Percentiles rank a stretch among this genome's conserved stretches.
These are phyloP conservation scores for Abrus precatorius DNA, from an alignment of 306 rosid species.

Conservation along the genomic window DNA sequence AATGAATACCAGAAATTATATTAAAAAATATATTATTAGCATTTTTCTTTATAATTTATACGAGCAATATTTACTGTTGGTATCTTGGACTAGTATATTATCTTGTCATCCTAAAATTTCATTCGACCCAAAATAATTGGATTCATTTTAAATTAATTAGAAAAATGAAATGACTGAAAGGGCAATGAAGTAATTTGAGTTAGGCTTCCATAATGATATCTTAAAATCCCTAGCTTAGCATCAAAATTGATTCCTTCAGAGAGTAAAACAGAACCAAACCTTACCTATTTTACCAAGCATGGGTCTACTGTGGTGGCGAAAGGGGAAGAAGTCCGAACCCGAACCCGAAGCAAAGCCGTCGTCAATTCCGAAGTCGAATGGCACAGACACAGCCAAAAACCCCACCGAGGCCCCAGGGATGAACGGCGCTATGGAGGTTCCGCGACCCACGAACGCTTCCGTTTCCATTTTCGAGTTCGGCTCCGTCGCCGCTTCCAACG, in stretches of 20 bases:
- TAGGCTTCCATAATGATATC: neutral
- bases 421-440: conserved; percentile 89
- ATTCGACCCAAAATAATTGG: too few species aligned
- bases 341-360: conserved; percentile 49
- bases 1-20: too few species aligned
- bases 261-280: too few species aligned
- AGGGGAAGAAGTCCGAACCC: conserved; percentile 53
- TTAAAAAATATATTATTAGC: too few species aligned
- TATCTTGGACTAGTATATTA: too few species aligned
- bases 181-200: conserved; percentile 39
- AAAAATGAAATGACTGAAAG: neutral
- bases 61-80: too few species aligned
- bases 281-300: conserved; percentile 29
- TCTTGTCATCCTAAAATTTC: too few species aligned
- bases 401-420: conserved; percentile 64
- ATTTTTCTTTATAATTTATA: too few species aligned
- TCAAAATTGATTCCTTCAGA: too few species aligned
- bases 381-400: conserved; percentile 17
- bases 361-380: conserved; percentile 11
- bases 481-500: conserved; percentile 73
- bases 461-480: conserved; percentile 89
- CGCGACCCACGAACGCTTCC: conserved; percentile 60
- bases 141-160: neutral
- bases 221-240: conserved; percentile 34
- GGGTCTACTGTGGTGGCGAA: conserved; percentile 91